Base-by-base conservation (phyloP, 805 yeast species). In the Metschnikowia similis region DNA sequence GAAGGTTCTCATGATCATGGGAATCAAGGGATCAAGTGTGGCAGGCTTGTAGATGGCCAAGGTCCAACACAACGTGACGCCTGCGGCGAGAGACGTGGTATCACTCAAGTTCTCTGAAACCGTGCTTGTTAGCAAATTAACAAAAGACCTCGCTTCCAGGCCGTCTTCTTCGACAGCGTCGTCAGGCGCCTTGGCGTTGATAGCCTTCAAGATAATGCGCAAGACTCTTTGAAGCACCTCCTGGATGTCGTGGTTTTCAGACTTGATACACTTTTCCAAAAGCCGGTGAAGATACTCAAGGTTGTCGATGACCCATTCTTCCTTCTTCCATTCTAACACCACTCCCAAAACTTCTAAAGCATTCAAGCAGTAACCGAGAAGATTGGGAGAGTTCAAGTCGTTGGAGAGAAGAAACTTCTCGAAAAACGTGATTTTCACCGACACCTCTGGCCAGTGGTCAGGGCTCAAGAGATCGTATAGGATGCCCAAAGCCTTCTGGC, bases 321-420 rank as follows among this genome's bases (percentile, higher is more conserved):
- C 67, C 1, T 82, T 66, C 66, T 87, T 87, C 78, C 89, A 87
- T 55, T 84, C 87, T 48, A 94, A 71, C 1, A 90, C 89, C 41
- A 90, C 87, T 9, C 85, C 84, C 41, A 94, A 74, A 0, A 94
- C 97, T 64, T 89, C 96, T 45, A 95, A 69, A 0, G 99, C 96
- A 67, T 94, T 95, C 60, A 91, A 72, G 57, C 96, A 87, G 57
- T 87, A 85, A 1, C 90, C 89, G 26, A 89, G 65, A 37, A 87
- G 76, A 52, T 84, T 84, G 34, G 82, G 77, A 11, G 89, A 79
- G 35, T 78, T 81, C 50, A 87, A 71, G 55, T 92, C 97, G 49
- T 88, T 83, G 30, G 88, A 83, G 16, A 87, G 81, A 48, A 94
- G 70, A 59, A 90, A 88, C 54, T 94, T 83, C 57, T 94, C 99